A percentile compares a stretch with the other conserved stretches of the same genome.
These are phyloP conservation scores for Oropetium thomaeum DNA, from an alignment of 176 grass and related monocot species.

Conservation along the genomic window DNA sequence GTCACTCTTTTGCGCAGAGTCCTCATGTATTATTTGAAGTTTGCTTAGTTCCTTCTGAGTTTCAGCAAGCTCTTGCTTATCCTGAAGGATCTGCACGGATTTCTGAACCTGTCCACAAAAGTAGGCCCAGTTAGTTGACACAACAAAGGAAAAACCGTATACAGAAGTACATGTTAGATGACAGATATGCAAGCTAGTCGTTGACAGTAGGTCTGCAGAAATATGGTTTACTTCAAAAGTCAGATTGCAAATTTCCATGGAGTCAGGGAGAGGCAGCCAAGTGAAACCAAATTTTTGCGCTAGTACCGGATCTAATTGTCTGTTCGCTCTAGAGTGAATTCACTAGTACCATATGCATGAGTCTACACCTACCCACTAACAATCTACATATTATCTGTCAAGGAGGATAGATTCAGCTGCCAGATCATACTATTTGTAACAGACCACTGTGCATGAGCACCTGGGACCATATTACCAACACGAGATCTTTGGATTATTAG, in stretches of 20 bases:
- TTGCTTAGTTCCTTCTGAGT: slow-evolving; percentile 72
- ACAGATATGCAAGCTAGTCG: background rate
- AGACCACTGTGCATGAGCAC: background rate
- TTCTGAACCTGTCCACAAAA: slow-evolving; percentile 68
- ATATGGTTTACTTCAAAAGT: background rate
- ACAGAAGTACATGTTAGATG: background rate
- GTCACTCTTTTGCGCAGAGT: slow-evolving; percentile 57
- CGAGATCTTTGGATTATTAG: background rate
- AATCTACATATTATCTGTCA: background rate
- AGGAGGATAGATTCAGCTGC: background rate
- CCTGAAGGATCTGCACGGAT: slow-evolving; percentile 73
- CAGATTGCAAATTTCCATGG: background rate
- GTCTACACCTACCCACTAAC: background rate
- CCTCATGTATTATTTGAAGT: slow-evolving; percentile 68
- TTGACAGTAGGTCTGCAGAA: background rate
- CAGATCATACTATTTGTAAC: background rate
- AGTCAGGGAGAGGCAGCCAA: background rate
- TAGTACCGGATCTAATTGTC: background rate
- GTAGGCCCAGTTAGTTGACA: background rate
- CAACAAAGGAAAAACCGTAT: background rate
- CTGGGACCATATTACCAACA: background rate
- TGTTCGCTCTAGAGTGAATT: background rate
- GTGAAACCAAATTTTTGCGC: background rate
- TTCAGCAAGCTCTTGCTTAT: slow-evolving; percentile 82
- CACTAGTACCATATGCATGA: background rate